Percentiles rank a stretch among this genome's conserved stretches.
phyloP scores from a whole-genome alignment of 2,329 filamentous ascomycete species.

The Aspergillus aculeatus region DNA sequence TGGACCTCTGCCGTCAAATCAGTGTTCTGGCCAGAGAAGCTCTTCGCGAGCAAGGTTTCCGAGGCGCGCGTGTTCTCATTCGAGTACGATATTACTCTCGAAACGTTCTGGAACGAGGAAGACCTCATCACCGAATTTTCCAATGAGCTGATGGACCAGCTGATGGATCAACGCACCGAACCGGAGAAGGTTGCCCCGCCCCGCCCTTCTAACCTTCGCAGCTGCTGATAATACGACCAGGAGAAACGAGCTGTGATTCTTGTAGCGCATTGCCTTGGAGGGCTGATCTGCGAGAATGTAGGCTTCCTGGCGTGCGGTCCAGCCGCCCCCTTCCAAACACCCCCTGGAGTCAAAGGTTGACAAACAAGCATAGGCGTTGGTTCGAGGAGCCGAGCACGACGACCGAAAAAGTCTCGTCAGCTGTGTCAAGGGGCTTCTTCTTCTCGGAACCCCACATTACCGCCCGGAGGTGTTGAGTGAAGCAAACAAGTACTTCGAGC shows the following conservation, averaged over 20 bases:
- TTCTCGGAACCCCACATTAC: conserved; percentile 2
- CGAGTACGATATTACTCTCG: not conserved
- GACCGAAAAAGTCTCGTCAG: not conserved
- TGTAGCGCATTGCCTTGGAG: conserved; percentile 6
- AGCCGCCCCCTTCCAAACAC: no score
- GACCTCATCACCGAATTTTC: not conserved
- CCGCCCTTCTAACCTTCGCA: not conserved
- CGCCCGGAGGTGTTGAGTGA: not conserved
- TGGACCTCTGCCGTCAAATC: not conserved
- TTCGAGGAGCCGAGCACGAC: not conserved
- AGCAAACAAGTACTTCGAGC: conserved; percentile 5
- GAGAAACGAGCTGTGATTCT: conserved; percentile 6
- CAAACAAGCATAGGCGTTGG: not conserved
- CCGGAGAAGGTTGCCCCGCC: not conserved
- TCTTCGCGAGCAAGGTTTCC: not conserved
- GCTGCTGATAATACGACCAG: not conserved
- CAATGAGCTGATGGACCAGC: conserved; percentile 2
- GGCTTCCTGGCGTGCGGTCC: not conserved
- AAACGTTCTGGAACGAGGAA: conserved; percentile 1
- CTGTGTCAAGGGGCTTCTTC: not conserved
- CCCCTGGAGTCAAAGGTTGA: not conserved
- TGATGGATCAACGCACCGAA: not conserved
- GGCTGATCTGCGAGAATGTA: conserved; percentile 1
- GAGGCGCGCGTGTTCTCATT: conserved; percentile 4
- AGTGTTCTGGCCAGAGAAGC: conserved; percentile 6